A percentile compares a stretch with the other conserved stretches of the same genome.
Evolutionary conservation across 345 rosid genomes (phyloP).

Genomic region (Anacardium occidentale): DNA sequence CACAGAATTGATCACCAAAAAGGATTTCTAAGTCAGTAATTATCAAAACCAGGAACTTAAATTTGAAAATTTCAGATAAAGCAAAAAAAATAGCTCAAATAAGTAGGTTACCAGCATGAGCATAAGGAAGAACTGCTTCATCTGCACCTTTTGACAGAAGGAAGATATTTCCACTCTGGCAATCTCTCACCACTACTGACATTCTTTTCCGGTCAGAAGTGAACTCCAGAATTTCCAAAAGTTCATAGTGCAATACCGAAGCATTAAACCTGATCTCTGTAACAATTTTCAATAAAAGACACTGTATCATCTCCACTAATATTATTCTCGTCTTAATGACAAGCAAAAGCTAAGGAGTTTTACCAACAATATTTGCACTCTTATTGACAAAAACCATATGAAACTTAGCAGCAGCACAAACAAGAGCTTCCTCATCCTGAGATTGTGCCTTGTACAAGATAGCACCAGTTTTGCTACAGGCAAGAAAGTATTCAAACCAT

Average conservation of each 20-base stretch:
- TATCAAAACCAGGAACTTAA: neutral
- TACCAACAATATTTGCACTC: conserved; percentile 78
- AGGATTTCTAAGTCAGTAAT: too few species aligned
- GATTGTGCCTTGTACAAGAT: conserved; percentile 89
- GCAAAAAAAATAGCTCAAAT: conserved; percentile 11
- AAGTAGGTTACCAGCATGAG: conserved; percentile 56
- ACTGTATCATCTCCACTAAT: conserved; percentile 10
- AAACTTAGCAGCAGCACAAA: conserved; percentile 84
- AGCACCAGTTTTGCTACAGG: conserved; percentile 76
- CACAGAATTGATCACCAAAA: too few species aligned
- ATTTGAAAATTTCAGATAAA: neutral
- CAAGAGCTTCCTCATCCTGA: conserved; percentile 99
- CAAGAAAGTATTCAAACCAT: conserved; percentile 11
- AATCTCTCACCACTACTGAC: conserved; percentile 88
- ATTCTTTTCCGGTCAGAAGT: conserved; percentile 97
- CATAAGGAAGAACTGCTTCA: conserved; percentile 88
- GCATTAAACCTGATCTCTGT: conserved; percentile 80
- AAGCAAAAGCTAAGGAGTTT: conserved; percentile 29
- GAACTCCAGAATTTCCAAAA: conserved; percentile 86
- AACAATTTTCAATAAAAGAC: conserved; percentile 25
- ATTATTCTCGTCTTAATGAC: conserved; percentile 19
- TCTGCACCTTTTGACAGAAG: conserved; percentile 97
- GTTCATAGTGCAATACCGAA: conserved; percentile 58
- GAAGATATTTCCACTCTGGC: conserved; percentile 63
- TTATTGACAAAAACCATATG: conserved; percentile 71